Base-by-base conservation (phyloP, 345 rosid species). In the Brassica cretica region DNA sequence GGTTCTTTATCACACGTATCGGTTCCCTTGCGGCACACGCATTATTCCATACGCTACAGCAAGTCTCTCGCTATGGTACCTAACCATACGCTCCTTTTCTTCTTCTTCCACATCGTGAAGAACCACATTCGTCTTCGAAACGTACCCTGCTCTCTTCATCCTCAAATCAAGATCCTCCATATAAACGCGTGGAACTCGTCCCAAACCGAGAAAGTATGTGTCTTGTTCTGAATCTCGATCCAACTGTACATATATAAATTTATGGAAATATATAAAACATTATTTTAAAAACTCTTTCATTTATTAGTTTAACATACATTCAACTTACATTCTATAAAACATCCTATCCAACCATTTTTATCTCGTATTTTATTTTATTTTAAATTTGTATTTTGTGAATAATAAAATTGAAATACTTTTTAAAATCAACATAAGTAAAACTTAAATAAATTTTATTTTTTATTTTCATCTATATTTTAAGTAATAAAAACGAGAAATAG, bases 41-140 rank as follows among this genome's bases (percentile, higher is more conserved):
- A 88, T 81, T 80, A 88, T 53, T 41, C 92, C 91, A 56, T 78
- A 88, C 2, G 88, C 91, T 14, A 90, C 92, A 24, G 92, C 92
- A 64, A 90, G 83, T 60, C 86, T 90, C 71, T 90, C 92, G 49
- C 92, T 90, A 78, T 90, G 94, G 81, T 87, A 80, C 79, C 75
- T 78, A 55, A 90, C 90, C 92, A 90, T 88, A 21, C 83, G 82
- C 79, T 85, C 92, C 74, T 90, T 90, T 81, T 90, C 94, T 74
- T 90, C 94, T 77, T 90, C 89, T 41, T 87, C 92, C 14, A 90
- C 94, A 75, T 90, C 94, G 79, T 90, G 91, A 59, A 90, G 83
- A 68, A 90, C 90, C 81, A 87, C 81, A 29, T 84, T 87, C 60
- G 87, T 85, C 35, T 89, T 84, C 24, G 83, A 82, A 10, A 85